These are phyloP conservation scores for Oryza rufipogon DNA, from an alignment of 176 grass and related monocot genomes.

Conservation along the genomic window DNA sequence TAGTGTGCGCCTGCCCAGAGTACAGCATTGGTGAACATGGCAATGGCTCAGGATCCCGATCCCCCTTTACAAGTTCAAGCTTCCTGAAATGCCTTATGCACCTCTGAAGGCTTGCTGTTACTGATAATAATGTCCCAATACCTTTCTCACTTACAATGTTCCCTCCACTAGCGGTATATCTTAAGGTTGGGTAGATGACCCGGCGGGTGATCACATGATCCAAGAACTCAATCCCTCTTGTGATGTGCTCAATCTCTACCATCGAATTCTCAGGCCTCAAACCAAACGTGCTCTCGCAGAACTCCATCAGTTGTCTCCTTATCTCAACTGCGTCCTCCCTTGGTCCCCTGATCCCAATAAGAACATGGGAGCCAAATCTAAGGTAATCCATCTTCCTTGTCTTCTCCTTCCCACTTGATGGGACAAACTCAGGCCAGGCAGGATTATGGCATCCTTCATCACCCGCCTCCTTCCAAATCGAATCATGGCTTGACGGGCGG, in stretches of 20 bases:
- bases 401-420: constrained; percentile 63
- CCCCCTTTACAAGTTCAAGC: constrained; percentile 93
- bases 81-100: constrained; percentile 91
- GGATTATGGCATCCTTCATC: constrained; percentile 86
- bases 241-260: constrained; percentile 95
- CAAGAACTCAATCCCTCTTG: constrained; percentile 91
- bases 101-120: constrained; percentile 76
- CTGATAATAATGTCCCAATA: constrained; percentile 78
- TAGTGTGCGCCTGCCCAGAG: constrained; percentile 91
- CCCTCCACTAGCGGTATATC: constrained; percentile 79
- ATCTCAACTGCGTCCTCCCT: constrained; percentile 82
- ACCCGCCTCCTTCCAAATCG: constrained; percentile 68
- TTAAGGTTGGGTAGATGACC: constrained; percentile 87
- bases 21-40: constrained; percentile 86
- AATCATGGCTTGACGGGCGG: constrained; percentile 69
- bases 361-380: constrained; percentile 75
- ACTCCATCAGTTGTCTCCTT: constrained; percentile 64
- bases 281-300: constrained; percentile 74
- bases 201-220: constrained; percentile 84
- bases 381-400: constrained; percentile 90
- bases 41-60: constrained; percentile 82
- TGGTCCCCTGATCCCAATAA: constrained; percentile 83
- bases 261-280: constrained; percentile 76
- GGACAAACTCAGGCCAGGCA: constrained; percentile 95
- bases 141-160: constrained; percentile 85